Conservation (phyloP, 2,329 filamentous ascomycete genomes). For the Trichophyton simii region DNA sequence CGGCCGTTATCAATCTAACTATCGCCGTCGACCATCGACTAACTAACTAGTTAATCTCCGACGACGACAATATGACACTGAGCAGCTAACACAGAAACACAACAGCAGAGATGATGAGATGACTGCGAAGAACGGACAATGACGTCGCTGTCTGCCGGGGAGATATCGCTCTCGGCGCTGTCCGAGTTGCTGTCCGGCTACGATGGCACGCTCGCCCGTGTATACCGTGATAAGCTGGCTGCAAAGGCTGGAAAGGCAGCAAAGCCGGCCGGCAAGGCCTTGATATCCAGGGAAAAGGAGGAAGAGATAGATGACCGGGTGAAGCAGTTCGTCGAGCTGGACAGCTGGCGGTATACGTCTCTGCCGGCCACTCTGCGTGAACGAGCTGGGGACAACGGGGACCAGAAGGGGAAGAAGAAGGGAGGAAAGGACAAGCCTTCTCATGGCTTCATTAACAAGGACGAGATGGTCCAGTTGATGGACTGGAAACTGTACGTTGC, state of each 20-base stretch:
- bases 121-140: neutral
- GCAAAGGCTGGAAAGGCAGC: constrained; percentile 9
- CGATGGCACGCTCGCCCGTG: constrained; percentile 13
- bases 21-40: neutral
- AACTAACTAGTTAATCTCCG: neutral
- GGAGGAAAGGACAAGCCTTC: constrained; percentile 11
- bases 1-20: neutral
- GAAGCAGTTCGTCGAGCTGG: constrained; percentile 22
- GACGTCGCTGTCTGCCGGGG: constrained; percentile 4
- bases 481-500: constrained; percentile 34
- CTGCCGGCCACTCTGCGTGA: constrained; percentile 20
- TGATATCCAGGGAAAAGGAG: neutral
- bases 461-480: constrained; percentile 28
- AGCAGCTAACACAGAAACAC: no score
- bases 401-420: neutral
- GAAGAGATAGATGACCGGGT: constrained; percentile 13
- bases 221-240: constrained; percentile 15
- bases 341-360: constrained; percentile 28
- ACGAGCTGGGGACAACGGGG: constrained; percentile 1
- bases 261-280: neutral
- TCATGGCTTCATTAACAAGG: constrained; percentile 19
- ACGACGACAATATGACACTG: no score
- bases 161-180: constrained; percentile 10
- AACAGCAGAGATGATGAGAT: no score
- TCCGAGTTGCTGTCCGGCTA: constrained; percentile 13